Evolutionary conservation across 2,329 filamentous ascomycete genomes (phyloP).

Genomic region (Periconia sp.): DNA sequence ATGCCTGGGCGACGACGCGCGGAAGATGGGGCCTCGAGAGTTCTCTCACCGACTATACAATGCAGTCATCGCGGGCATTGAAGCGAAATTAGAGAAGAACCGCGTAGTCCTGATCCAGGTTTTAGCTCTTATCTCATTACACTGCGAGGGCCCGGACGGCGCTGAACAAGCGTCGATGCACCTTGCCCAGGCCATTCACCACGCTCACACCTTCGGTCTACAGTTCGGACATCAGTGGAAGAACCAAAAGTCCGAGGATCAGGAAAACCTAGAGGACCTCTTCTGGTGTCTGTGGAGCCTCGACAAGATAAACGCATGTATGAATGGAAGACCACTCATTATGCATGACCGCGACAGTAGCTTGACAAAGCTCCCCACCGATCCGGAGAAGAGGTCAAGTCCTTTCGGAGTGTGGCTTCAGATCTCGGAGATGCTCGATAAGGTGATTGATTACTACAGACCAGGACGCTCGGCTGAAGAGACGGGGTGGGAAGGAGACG

Average conservation of each 20-base stretch:
- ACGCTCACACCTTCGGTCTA: constrained; percentile 56
- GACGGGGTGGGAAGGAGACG: constrained; percentile 55
- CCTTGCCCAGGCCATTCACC: constrained; percentile 56
- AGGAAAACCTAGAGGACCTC: constrained; percentile 51
- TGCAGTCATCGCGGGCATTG: constrained; percentile 49
- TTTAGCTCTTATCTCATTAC: constrained; percentile 54
- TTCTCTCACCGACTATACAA: constrained; percentile 54
- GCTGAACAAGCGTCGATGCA: constrained; percentile 55
- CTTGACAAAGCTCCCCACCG: constrained; percentile 48
- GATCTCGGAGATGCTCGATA: constrained; percentile 53
- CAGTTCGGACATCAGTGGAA: constrained; percentile 51
- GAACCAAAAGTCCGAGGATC: constrained; percentile 44
- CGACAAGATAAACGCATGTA: constrained; percentile 55
- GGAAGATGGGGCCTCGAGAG: constrained; percentile 46
- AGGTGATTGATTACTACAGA: constrained; percentile 56
- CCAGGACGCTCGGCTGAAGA: constrained; percentile 48
- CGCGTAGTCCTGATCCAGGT: constrained; percentile 55
- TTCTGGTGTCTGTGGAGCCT: constrained; percentile 59
- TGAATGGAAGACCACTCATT: constrained; percentile 54
- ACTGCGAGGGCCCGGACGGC: constrained; percentile 55
- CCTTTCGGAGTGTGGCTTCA: constrained; percentile 57
- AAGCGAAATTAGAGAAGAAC: constrained; percentile 51
- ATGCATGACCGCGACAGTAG: constrained; percentile 57
- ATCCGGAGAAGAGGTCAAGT: constrained; percentile 52
- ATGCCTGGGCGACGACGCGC: constrained; percentile 42